These are phyloP conservation scores for Aspergillus sp. DNA, from an alignment of 2,329 filamentous ascomycete species.

Conservation along the genomic window DNA sequence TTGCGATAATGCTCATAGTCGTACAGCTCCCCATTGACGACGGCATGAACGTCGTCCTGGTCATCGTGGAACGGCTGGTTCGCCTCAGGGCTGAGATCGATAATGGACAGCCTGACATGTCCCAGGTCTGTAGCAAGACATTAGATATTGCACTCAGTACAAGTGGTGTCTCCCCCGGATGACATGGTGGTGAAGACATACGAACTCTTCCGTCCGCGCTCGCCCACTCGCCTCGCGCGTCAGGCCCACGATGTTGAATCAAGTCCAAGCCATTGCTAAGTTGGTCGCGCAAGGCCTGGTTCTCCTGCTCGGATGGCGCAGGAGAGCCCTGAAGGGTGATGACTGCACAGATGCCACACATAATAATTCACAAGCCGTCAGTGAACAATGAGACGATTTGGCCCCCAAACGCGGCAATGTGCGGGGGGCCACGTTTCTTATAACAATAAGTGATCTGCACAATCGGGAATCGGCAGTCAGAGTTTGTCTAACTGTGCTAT, in stretches of 20 bases:
- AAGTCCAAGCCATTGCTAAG: constrained; percentile 35
- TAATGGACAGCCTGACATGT: constrained; percentile 53
- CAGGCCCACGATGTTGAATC: constrained; percentile 48
- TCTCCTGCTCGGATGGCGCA: too few species aligned
- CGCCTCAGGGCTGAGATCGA: constrained; percentile 48
- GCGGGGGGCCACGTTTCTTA: too few species aligned
- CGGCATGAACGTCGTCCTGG: constrained; percentile 48
- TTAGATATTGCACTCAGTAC: neutral
- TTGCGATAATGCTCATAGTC: constrained; percentile 48
- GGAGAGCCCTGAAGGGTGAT: neutral
- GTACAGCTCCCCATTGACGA: constrained; percentile 61
- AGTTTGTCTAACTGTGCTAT: too few species aligned
- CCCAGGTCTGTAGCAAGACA: constrained; percentile 39
- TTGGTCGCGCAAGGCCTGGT: neutral
- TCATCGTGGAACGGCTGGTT: constrained; percentile 47
- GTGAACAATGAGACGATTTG: too few species aligned
- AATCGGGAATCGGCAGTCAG: too few species aligned
- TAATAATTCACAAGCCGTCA: neutral
- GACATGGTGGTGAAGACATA: constrained; percentile 15
- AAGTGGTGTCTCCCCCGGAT: neutral
- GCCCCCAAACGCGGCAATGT: too few species aligned
- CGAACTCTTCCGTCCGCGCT: constrained; percentile 44
- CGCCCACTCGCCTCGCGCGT: constrained; percentile 48
- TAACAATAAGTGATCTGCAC: too few species aligned
- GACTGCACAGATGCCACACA: neutral